Base-by-base conservation (phyloP, 805 yeast genomes). In the Tetrapisispora pingtungensis region DNA sequence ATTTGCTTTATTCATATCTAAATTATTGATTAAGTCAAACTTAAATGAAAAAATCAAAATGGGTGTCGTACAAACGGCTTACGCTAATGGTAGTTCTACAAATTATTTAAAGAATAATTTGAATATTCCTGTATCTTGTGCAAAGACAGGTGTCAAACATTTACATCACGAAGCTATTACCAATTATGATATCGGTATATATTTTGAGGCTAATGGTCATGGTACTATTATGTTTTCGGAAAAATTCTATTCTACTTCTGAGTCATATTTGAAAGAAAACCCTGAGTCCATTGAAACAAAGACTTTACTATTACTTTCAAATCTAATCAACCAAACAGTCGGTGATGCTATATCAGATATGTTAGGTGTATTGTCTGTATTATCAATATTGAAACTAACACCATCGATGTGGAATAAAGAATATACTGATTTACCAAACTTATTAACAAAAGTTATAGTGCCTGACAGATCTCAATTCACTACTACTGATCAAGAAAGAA, bases 181-280 rank as follows among this genome's bases (percentile, higher is more conserved):
- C 47, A 73, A 78, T 36, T 93, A 76, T 58, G 97, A 88, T 57
- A 74, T 90, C 49, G 98, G 98, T 22, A 80, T 93, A 14, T 93
- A 93, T 66, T 93, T 93, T 56, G 98, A 93, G 68, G 98, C 98
- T 43, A 93, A 93, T 61, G 98, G 98, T n/a, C 98, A 93, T 60
- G 98, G 98, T 13, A 93, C 98, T 0, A 95, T 90, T 7, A 70
- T 87, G 18, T 93, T 93, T 60, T 78, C 85, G 4, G 72, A 77
- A 0, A 61, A 66, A 13, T 76, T 77, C 44, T 64, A 64, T 20
- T 55, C 59, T 28, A 59, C 69, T n/a, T 24, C 17, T 18, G 52
- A 61, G 12, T 44, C 66, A 15, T 68, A 69, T 6, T 69, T 77
- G 46, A 54, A 55, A 2, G 55, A 55, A 28, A 62, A 64, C 41